A percentile compares a stretch with the other conserved stretches of the same genome.
phyloP scores from a whole-genome alignment of 2,329 filamentous ascomycete genomes.

The Ascomycota sp. region DNA sequence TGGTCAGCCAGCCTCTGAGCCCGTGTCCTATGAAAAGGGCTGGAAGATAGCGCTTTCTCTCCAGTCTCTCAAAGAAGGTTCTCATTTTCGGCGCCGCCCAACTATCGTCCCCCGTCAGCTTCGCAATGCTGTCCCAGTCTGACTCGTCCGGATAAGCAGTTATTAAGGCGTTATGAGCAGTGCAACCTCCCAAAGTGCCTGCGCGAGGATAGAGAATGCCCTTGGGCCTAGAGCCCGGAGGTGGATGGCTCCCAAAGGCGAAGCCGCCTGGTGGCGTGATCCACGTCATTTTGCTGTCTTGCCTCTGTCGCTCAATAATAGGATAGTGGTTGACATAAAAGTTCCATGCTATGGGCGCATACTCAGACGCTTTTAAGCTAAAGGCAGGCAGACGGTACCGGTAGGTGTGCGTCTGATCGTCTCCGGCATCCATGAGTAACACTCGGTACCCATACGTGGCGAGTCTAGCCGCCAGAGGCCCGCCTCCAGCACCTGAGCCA shows the following conservation, averaged over 20 bases:
- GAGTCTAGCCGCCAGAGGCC: constrained; percentile 32
- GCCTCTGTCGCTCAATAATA: constrained; percentile 25
- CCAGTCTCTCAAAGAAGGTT: constrained; percentile 32
- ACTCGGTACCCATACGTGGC: constrained; percentile 35
- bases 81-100: constrained; percentile 39
- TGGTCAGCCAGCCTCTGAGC: constrained; percentile 32
- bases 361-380: constrained; percentile 23
- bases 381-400: constrained; percentile 19
- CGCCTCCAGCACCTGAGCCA: constrained; percentile 36
- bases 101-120: constrained; percentile 34
- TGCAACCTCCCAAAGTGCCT: constrained; percentile 25
- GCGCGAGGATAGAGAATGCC: constrained; percentile 25
- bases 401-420: constrained; percentile 27
- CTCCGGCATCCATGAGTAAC: constrained; percentile 37
- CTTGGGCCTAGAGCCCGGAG: constrained; percentile 16
- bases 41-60: constrained; percentile 27
- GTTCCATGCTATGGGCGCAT: constrained; percentile 35
- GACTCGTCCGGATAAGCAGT: constrained; percentile 32
- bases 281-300: constrained; percentile 37
- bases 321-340: constrained; percentile 41
- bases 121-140: constrained; percentile 35
- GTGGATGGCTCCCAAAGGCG: constrained; percentile 21
- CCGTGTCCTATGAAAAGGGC: constrained; percentile 25
- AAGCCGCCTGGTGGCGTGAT: constrained; percentile 23
- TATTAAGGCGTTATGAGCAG: constrained; percentile 38